Base-by-base conservation (phyloP, 768 basidiomycete species). In the Hericium erinaceus region DNA sequence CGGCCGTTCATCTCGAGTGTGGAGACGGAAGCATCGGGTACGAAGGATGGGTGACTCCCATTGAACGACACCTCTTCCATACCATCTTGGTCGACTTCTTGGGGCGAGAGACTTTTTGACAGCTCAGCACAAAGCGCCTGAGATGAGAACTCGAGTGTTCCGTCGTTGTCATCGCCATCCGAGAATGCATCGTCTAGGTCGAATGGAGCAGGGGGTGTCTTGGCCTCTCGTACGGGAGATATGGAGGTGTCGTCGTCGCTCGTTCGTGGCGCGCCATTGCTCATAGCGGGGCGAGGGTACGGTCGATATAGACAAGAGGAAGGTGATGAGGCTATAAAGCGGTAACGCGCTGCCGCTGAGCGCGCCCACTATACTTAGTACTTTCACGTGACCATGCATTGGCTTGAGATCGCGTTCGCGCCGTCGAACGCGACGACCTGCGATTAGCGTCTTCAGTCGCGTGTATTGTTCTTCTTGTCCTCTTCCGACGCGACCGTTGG, bases 131-230 rank as follows among this genome's bases (percentile, higher is more conserved):
- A 81, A 57, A 89, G 77, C n/a, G 75, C 73, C 48, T 79, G 79
- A 3, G 81, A 73, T 16, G 75, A 80, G 73, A 90, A 87, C 41
- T 80, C 75, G 66, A 77, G 74, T 1, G 69, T 65, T 8, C 72
- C 61, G 57, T 79, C 77, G 41, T 74, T 70, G 58, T 81, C 81
- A 9, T 83, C 81, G 10, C 68, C 73, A 51, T 83, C 82, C 1
- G 77, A 76, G 69, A 90, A 90, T 13, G 85, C 83, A 66, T 90
- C 89, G 70, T 89, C 87, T 18, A 63, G 28, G 39, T 61, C 22
- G 38, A 61, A 58, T 24, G 57, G 20, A 2, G 51, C 22, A 1
- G 51, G 46, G 18, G 54, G 28, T 5, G 15, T 18, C 48, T 61
- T 54, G 8, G 24, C 46, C 12, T 55, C 26, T 16, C 11, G 39